Evolutionary conservation across 148 eudicot species (phyloP).

Genomic region (Arctostaphylos glauca): DNA sequence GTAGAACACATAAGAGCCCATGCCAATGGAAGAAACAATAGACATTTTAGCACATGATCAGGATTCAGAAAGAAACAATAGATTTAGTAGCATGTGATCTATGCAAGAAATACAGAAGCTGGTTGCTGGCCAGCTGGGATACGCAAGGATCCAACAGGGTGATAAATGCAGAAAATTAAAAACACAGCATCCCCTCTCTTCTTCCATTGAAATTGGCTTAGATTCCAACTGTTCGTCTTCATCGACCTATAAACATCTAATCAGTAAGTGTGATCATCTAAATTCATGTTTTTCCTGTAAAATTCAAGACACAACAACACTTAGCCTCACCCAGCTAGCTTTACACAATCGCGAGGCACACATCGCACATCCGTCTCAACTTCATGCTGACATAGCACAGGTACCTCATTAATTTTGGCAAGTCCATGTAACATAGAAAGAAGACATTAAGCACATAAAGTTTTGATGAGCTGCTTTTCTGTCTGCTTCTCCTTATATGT

Average conservation of each 20-base stretch:
- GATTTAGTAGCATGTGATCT: too few relatives aligned
- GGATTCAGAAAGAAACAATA: too few relatives aligned
- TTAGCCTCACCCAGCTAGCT: neutral
- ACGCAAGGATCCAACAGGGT: too few relatives aligned
- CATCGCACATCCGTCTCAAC: neutral
- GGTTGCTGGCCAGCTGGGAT: too few relatives aligned
- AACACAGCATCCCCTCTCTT: neutral
- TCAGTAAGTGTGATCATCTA: neutral
- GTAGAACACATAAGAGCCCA: neutral
- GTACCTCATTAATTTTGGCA: neutral
- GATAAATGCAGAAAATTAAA: too few relatives aligned
- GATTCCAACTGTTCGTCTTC: neutral
- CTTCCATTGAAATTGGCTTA: neutral
- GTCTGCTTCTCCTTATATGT: slow-evolving; percentile 23
- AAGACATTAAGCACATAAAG: neutral
- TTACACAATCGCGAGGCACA: neutral
- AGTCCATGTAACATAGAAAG: neutral
- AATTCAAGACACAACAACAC: neutral
- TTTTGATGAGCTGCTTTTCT: slow-evolving; percentile 9
- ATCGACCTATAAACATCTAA: neutral
- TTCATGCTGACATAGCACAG: neutral
- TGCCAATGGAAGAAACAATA: neutral
- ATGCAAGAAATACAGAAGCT: too few relatives aligned
- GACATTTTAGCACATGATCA: too few relatives aligned
- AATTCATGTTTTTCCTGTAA: neutral